Conservation (phyloP, 176 grass and related monocot genomes). For the Poa annua region DNA sequence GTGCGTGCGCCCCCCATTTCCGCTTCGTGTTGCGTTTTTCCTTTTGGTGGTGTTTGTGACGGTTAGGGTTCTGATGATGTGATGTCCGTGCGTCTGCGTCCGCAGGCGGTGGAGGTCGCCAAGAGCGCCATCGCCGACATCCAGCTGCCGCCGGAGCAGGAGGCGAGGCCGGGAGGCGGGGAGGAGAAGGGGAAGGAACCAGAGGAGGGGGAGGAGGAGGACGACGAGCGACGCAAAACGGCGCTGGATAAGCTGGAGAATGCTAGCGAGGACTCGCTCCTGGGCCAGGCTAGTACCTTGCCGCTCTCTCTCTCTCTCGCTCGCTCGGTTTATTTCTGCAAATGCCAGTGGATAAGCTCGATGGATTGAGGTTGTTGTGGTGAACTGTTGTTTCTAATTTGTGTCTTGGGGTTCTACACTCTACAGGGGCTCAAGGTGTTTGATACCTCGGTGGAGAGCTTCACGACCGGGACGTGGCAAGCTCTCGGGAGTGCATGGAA, state of each 20-base stretch:
- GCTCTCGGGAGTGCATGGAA: constrained; percentile 85
- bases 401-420: constrained; percentile 47
- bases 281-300: constrained; percentile 67
- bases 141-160: constrained; percentile 56
- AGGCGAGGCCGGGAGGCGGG: constrained; percentile 11
- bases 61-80: constrained; percentile 40
- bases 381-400: constrained; percentile 13
- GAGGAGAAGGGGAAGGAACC: constrained; percentile 2
- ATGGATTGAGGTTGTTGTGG: constrained; percentile 16
- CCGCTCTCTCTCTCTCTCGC: not conserved
- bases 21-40: not conserved
- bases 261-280: constrained; percentile 81
- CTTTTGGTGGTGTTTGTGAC: not conserved
- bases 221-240: constrained; percentile 49
- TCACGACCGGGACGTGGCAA: constrained; percentile 81
- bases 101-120: constrained; percentile 86
- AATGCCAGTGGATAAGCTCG: not conserved
- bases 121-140: constrained; percentile 81
- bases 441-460: constrained; percentile 83
- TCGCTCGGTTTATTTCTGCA: not conserved
- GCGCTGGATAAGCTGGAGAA: constrained; percentile 80
- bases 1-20: constrained; percentile 48
- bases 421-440: constrained; percentile 85
- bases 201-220: constrained; percentile 21
- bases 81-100: constrained; percentile 17